Evolutionary conservation across 2,329 filamentous ascomycete genomes (phyloP).

Genomic region (Trichoderma koningiopsis): DNA sequence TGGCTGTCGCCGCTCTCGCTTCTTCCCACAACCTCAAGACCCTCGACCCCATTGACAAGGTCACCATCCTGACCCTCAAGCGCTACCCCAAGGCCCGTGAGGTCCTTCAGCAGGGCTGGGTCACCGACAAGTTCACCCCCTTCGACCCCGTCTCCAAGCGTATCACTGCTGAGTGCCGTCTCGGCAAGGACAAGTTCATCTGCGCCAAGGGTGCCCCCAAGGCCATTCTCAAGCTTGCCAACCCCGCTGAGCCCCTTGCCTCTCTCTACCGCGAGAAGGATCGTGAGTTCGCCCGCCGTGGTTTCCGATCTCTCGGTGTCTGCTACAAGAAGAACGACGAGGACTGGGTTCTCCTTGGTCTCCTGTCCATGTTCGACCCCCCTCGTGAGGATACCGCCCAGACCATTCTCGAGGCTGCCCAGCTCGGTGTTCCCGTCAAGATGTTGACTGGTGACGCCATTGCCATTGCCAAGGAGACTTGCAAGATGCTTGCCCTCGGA

Average conservation of each 20-base stretch:
- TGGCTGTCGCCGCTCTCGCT: conserved; percentile 88
- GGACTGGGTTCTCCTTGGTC: conserved; percentile 88
- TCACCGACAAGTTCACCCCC: conserved; percentile 74
- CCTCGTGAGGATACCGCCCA: conserved; percentile 88
- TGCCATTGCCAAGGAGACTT: conserved; percentile 89
- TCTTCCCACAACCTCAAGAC: conserved; percentile 94
- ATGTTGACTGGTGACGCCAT: conserved; percentile 96
- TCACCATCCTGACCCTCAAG: conserved; percentile 82
- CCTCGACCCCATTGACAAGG: conserved; percentile 93
- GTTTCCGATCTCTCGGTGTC: conserved; percentile 92
- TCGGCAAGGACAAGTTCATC: conserved; percentile 78
- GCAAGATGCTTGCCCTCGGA: conserved; percentile 85
- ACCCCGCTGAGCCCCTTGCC: conserved; percentile 76
- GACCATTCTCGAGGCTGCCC: conserved; percentile 88
- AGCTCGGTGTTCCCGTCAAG: conserved; percentile 86
- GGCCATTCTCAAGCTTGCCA: conserved; percentile 83
- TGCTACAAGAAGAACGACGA: conserved; percentile 82
- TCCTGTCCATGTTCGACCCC: conserved; percentile 92
- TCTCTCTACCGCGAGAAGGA: conserved; percentile 90
- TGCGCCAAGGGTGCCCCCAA: conserved; percentile 92
- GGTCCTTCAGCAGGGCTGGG: conserved; percentile 80
- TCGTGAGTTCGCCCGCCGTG: conserved; percentile 86
- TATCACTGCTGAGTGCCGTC: conserved; percentile 80
- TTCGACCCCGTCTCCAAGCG: conserved; percentile 96
- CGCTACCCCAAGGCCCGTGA: conserved; percentile 81